phyloP scores from a whole-genome alignment of 2,329 filamentous ascomycete genomes.

The Zalaria sp. region DNA sequence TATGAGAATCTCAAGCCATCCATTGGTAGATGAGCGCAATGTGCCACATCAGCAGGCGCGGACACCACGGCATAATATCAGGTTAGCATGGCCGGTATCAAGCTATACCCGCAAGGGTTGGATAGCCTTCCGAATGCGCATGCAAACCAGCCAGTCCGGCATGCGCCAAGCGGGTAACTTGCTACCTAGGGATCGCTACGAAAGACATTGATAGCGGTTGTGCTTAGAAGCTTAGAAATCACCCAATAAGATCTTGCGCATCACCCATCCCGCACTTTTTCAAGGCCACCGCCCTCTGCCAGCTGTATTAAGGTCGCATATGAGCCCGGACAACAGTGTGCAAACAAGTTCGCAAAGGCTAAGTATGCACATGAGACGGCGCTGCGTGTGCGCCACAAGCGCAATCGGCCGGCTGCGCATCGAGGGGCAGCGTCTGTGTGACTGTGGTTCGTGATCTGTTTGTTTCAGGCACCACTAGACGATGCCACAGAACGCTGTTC shows the following conservation, averaged over 20 bases:
- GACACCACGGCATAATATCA: neutral
- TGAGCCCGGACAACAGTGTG: no score
- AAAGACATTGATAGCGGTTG: neutral
- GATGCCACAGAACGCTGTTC: no score
- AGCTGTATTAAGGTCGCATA: no score
- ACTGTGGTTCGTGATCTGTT: no score
- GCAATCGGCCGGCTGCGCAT: no score
- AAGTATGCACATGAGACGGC: no score
- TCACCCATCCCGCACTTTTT: neutral
- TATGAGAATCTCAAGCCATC: neutral
- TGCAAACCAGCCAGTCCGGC: neutral
- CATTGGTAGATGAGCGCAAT: neutral
- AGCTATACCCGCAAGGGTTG: neutral
- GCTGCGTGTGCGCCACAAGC: no score
- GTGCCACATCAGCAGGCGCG: neutral
- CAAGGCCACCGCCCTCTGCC: neutral
- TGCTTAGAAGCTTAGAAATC: neutral
- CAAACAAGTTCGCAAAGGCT: no score
- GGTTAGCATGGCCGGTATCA: no score
- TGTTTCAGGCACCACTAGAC: no score
- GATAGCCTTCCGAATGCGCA: neutral
- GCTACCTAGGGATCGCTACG: neutral
- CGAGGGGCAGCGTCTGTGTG: no score
- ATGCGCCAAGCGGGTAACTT: neutral
- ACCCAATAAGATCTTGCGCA: neutral